Percentiles rank a stretch among this genome's conserved stretches.
Evolutionary conservation across 176 grass and related monocot genomes (phyloP).

Genomic region (Leersia perrieri): DNA sequence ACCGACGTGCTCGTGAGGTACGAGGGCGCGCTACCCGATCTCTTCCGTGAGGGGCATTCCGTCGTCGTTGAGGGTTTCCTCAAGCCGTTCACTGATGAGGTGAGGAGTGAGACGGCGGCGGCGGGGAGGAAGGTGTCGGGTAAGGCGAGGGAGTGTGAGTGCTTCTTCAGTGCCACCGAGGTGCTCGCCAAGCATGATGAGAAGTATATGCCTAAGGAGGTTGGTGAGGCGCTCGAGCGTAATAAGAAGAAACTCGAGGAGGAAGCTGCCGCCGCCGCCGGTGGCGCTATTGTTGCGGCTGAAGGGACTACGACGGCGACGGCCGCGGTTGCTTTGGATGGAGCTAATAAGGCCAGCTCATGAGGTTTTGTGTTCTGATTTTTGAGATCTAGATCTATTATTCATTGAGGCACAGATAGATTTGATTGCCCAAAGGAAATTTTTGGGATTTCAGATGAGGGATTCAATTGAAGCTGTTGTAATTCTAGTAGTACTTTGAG

Average conservation of each 20-base stretch:
- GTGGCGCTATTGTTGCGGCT: too few relatives aligned
- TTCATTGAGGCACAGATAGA: constrained; percentile 20
- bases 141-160: constrained; percentile 58
- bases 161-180: constrained; percentile 73
- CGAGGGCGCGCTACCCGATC: constrained; percentile 83
- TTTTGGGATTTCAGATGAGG: neutral
- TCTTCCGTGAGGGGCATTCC: constrained; percentile 98
- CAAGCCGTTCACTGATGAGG: constrained; percentile 45
- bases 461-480: constrained; percentile 37
- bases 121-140: constrained; percentile 50
- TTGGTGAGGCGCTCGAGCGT: constrained; percentile 85
- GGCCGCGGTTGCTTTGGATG: neutral
- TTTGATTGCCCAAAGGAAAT: constrained; percentile 19
- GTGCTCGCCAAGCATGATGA: constrained; percentile 99
- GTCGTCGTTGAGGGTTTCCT: constrained; percentile 87
- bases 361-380: constrained; percentile 33
- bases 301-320: too few relatives aligned
- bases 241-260: constrained; percentile 80
- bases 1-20: constrained; percentile 90
- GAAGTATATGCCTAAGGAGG: constrained; percentile 99
- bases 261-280: constrained; percentile 19
- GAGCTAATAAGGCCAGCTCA: constrained; percentile 32
- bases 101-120: too few relatives aligned
- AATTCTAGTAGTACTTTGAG: constrained; percentile 1
- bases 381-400: constrained; percentile 32